Evolutionary conservation across 2,329 filamentous ascomycete species (phyloP), one percentile per base, ranked within the genome.

Genomic region (Ascochyta lentis): DNA sequence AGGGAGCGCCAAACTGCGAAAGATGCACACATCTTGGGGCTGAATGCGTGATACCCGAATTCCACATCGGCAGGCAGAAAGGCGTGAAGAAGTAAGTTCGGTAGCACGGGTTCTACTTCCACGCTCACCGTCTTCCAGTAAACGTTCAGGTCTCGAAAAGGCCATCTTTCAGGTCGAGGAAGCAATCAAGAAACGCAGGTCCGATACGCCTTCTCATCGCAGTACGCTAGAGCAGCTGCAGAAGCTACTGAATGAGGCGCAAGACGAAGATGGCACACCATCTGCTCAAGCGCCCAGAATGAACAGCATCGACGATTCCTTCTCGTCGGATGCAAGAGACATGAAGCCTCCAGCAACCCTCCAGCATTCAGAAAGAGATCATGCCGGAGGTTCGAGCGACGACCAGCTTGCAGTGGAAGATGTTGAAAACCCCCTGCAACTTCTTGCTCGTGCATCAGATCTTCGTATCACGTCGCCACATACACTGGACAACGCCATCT

Each of bases 111-210:
- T 31, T 27, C n/a, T 8, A 33, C 7, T 6, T 13, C 19, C 7
- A 1, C 24, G 15, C 8, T 41, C 1, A 34, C 3, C 46, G 27
- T 50, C 63, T 68, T 33, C 15, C 59, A 91, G 89, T 73, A 92
- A 92, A 74, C 85, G 89, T 37, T 88, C 86, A 15, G 89, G 89
- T 0, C 77, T 91, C 27, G 89, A 91, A 59, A 91, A 91, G 75
- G 89, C 89, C 3, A 82, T 92, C 19, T 86, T 85, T 66, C 88
- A 90, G 68, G 88, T 92, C 57, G 87, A 91, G 67, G 86, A 91
- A 71, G 89, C 88, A 8, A 68, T 75, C 46, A 74, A 70, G 54
- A 74, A 69, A 55, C 68, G 70, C 13, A 72, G 64, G 44, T 56
- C 68, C 4, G 69, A 71, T 42, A 54, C 58, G 16, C 53, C 58